These are phyloP conservation scores for Acanthamoeba healyi DNA, from an alignment of 208 protist species.

Conservation along the genomic window DNA sequence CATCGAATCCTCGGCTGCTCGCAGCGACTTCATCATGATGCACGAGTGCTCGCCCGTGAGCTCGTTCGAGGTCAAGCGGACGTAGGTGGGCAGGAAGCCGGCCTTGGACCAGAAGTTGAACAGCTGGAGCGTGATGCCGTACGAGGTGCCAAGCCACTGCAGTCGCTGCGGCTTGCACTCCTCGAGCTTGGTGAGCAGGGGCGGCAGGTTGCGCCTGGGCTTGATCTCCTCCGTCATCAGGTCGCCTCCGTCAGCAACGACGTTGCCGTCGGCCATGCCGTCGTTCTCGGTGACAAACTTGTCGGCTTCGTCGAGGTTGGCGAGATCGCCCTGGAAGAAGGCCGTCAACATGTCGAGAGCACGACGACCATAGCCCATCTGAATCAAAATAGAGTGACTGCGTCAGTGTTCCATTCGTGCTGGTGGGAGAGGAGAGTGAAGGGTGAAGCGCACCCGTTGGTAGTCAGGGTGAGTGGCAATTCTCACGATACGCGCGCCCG, in stretches of 20 bases:
- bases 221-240: constrained; percentile 80
- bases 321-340: constrained; percentile 96
- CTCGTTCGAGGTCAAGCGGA: constrained; percentile 93
- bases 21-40: constrained; percentile 96
- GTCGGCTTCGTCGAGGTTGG: constrained; percentile 59
- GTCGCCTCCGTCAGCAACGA: not conserved
- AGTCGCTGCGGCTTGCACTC: constrained; percentile 92
- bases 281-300: constrained; percentile 15
- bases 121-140: constrained; percentile 96
- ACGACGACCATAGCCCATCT: constrained; percentile 97
- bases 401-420: not conserved
- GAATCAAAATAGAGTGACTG: not conserved
- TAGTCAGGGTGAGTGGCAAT: constrained; percentile 99
- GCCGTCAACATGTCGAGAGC: constrained; percentile 94
- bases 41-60: constrained; percentile 99
- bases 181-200: constrained; percentile 85
- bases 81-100: constrained; percentile 85
- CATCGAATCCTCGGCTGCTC: not conserved
- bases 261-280: constrained; percentile 1
- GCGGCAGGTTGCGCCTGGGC: constrained; percentile 83
- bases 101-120: constrained; percentile 97
- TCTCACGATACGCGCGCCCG: constrained; percentile 97
- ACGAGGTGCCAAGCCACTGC: constrained; percentile 98
- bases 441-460: constrained; percentile 80
- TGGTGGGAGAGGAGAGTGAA: not conserved